These are phyloP conservation scores for Solanum piurae DNA, from an alignment of 257 asterid genomes.

Conservation along the genomic window DNA sequence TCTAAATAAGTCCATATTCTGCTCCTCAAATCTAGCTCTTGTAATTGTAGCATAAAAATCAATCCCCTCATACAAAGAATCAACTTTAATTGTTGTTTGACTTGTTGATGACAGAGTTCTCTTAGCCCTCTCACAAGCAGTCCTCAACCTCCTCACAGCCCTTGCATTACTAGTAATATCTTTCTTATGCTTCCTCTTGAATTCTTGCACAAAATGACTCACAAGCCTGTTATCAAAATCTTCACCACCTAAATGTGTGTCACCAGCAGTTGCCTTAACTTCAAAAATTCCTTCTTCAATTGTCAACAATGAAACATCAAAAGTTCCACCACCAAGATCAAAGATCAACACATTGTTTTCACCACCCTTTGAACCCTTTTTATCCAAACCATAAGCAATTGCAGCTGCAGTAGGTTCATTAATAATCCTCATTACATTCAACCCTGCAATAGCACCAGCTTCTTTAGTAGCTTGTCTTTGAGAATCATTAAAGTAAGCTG, in stretches of 20 bases:
- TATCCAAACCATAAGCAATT: conserved; percentile 5
- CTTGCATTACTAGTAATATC: conserved; percentile 1
- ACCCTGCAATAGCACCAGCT: background rate
- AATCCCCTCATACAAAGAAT: background rate
- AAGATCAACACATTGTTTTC: background rate
- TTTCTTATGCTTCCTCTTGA: conserved; percentile 5
- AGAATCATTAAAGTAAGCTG: background rate
- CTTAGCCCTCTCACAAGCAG: background rate
- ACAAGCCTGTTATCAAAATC: background rate
- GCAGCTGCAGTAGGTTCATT: conserved; percentile 2
- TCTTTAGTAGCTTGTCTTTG: background rate
- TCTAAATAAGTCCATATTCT: background rate
- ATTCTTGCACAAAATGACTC: conserved; percentile 2
- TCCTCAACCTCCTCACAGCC: background rate
- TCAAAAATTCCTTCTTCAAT: background rate
- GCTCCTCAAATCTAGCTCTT: background rate
- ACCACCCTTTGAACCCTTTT: background rate
- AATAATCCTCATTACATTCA: background rate
- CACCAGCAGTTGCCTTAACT: background rate
- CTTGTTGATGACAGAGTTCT: background rate
- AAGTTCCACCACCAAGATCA: background rate
- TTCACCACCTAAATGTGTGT: background rate
- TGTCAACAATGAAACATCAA: conserved; percentile 6
- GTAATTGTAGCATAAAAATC: conserved; percentile 9
- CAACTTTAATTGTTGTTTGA: background rate